Evolutionary conservation across 2,329 filamentous ascomycete genomes (phyloP), one percentile per base, ranked within the genome.

Genomic region (Ophiocordyceps unilateralis): DNA sequence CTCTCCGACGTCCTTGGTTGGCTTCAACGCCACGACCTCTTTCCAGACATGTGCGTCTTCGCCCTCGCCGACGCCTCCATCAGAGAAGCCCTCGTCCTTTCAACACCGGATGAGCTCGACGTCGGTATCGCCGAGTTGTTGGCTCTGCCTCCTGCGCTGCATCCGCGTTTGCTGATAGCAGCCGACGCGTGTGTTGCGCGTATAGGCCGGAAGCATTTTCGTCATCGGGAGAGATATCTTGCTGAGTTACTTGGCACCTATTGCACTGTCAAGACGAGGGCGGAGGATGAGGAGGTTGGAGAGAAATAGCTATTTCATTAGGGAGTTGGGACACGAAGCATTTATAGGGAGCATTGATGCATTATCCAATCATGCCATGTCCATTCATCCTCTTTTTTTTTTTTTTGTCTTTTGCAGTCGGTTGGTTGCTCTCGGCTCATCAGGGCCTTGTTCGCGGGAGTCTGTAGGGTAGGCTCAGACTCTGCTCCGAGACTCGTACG

Each of bases 211-310:
- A 24, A 32, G 5, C 51, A 53, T 32, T 52, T 53, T 17, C 43
- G 43, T 24, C 45, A 52, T 37, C 44, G 48, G 14, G 46, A 52
- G 43, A 46, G 51, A 7, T 50, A 50, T 40, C 43, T 49, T 11
- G 47, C 51, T 3, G 51, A 53, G 41, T 21, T 53, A 20, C 43
- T 53, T 9, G 51, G 51, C 17, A 50, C 49, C 1, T 52, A 50
- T n/a, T 49, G 47, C 42, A 32, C 34, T 34, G n/a, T 46, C 24
- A 34, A 23, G 2, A 37, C 39, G n/a, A 32, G 28, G 14, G 36
- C 40, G 10, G 24, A 40, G 9, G 41, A 39, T n/a, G 28, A 12
- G 22, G 41, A 37, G 10, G 40, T 11, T 17, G 32, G 10, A 9
- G 17, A 36, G 17, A 19, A 36, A 12, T 6, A n/a, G 30, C 24